Percentiles rank a stretch among this genome's conserved stretches.
These are phyloP conservation scores for Gaertneriomyces semiglobifer DNA, from an alignment of 192 early-diverging fungal genomes.

Conservation along the genomic window DNA sequence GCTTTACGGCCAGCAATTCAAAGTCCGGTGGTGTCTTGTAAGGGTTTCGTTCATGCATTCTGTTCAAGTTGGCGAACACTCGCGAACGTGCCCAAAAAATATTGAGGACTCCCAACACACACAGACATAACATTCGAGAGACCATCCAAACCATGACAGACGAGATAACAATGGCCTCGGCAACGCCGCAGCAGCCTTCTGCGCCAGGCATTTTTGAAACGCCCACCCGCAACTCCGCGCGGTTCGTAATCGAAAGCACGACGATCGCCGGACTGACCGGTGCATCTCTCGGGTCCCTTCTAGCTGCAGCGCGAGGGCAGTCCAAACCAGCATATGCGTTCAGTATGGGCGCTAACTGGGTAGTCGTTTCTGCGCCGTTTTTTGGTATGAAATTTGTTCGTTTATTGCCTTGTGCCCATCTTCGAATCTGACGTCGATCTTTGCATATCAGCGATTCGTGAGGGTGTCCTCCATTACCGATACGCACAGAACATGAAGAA, in stretches of 20 bases:
- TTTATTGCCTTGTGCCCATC: background rate
- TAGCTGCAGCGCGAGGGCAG: conserved; percentile 23
- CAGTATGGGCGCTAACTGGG: conserved; percentile 47
- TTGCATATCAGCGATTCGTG: conserved; percentile 22
- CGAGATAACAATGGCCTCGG: too few species aligned
- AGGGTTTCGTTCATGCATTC: conserved; percentile 61
- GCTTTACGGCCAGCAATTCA: conserved; percentile 43
- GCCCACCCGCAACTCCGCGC: conserved; percentile 6
- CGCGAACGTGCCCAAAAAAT: too few species aligned
- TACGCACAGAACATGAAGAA: conserved; percentile 21
- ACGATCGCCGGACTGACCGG: conserved; percentile 22
- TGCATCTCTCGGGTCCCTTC: conserved; percentile 16
- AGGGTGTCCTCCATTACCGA: conserved; percentile 35
- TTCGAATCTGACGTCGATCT: background rate
- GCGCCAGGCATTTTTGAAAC: too few species aligned
- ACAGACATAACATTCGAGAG: too few species aligned
- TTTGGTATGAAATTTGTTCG: conserved; percentile 26
- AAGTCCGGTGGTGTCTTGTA: conserved; percentile 57
- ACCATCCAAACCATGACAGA: too few species aligned
- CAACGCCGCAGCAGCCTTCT: too few species aligned
- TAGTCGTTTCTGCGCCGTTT: conserved; percentile 38
- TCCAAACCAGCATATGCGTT: conserved; percentile 36
- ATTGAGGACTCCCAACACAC: too few species aligned
- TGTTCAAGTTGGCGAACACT: too few species aligned
- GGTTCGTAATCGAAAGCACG: conserved; percentile 15